Conservation (phyloP, 1,284 basidiomycete genomes). For the Sanghuangporus sanghuang region DNA sequence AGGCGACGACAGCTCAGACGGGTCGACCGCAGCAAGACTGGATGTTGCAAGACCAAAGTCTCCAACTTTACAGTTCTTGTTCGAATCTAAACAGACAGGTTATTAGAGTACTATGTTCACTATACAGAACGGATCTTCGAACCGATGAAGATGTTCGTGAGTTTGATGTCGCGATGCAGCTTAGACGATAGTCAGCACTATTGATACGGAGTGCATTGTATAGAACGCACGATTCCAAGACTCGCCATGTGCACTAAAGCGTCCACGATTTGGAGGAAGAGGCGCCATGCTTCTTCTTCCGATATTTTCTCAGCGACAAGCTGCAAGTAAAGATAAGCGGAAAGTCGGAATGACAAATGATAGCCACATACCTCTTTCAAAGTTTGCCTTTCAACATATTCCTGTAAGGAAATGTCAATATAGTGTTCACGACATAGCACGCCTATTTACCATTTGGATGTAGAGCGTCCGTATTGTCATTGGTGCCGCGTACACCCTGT, state of each 20-base stretch:
- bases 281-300: constrained; percentile 84
- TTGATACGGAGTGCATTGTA: not conserved
- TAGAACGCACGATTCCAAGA: constrained; percentile 65
- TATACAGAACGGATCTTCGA: not conserved
- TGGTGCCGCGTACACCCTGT: constrained; percentile 29
- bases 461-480: constrained; percentile 65
- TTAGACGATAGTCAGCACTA: constrained; percentile 23
- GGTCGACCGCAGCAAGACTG: constrained; percentile 70
- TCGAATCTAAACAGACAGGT: constrained; percentile 54
- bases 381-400: constrained; percentile 85
- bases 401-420: constrained; percentile 38
- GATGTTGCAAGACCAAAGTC: constrained; percentile 93
- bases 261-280: constrained; percentile 91
- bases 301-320: constrained; percentile 74
- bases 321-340: constrained; percentile 30
- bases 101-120: not conserved
- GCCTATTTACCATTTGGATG: constrained; percentile 75
- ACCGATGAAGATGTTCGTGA: constrained; percentile 91
- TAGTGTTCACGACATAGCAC: not conserved
- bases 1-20: constrained; percentile 50
- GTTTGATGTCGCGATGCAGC: constrained; percentile 90
- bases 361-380: constrained; percentile 59
- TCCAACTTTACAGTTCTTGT: constrained; percentile 91
- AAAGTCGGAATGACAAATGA: not conserved
- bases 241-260: constrained; percentile 89